phyloP scores from a whole-genome alignment of 1,139 yeast species.

The Nakaseomyces delphensis region DNA sequence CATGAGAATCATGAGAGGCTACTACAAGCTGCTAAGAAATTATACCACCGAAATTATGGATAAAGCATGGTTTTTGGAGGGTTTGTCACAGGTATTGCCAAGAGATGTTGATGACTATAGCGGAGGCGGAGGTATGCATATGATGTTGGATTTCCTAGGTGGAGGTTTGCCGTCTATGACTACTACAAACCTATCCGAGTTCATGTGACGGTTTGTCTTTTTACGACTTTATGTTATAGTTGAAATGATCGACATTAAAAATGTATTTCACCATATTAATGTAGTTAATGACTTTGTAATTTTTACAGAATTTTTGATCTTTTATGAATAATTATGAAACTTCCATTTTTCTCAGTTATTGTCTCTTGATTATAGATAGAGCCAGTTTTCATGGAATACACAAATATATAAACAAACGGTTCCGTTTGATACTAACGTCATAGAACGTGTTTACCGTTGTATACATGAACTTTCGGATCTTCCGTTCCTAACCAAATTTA shows the following conservation, averaged over 20 bases:
- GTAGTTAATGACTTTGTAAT: slow-evolving; percentile 1
- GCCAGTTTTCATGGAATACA: no score
- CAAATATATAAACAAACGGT: no score
- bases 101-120: slow-evolving; percentile 77
- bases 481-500: no score
- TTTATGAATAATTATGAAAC: slow-evolving; percentile 4
- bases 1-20: slow-evolving; percentile 81
- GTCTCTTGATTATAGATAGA: no score
- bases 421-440: no score
- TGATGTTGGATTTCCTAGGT: slow-evolving; percentile 80
- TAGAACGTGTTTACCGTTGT: no score
- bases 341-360: background rate
- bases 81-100: slow-evolving; percentile 77
- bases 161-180: slow-evolving; percentile 61
- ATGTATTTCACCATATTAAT: background rate
- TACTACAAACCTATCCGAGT: slow-evolving; percentile 34
- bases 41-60: slow-evolving; percentile 84
- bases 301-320: slow-evolving; percentile 5
- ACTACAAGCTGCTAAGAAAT: slow-evolving; percentile 69
- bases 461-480: no score
- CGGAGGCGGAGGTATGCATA: slow-evolving; percentile 84
- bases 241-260: background rate
- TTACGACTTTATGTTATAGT: background rate
- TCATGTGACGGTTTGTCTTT: slow-evolving; percentile 16
- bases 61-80: slow-evolving; percentile 89